Conservation (phyloP, 768 basidiomycete species). For the Boletus pseudo-olivaceus region DNA sequence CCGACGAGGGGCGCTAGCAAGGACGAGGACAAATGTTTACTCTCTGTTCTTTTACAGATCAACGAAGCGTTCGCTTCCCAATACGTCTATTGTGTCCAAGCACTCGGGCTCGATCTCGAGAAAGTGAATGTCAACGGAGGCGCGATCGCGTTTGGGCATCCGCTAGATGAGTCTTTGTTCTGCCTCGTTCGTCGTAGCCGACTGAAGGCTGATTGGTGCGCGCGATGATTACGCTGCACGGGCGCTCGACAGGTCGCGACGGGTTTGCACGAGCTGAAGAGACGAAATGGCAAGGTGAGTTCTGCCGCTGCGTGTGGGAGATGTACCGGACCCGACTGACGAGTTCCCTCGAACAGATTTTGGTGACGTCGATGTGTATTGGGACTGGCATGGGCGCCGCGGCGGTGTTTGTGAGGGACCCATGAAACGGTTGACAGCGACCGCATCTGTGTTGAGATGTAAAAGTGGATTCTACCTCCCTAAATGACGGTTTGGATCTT, state of each 20-base stretch:
- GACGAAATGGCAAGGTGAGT: conserved; percentile 63
- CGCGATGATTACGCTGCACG: conserved; percentile 57
- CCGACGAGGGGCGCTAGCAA: not conserved
- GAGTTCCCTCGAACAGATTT: conserved; percentile 43
- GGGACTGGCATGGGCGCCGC: conserved; percentile 87
- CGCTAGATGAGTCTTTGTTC: conserved; percentile 57
- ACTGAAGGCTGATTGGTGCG: conserved; percentile 6
- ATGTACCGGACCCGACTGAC: not conserved
- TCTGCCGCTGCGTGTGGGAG: not conserved
- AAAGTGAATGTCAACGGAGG: conserved; percentile 89
- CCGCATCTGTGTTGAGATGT: not conserved
- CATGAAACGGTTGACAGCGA: not conserved
- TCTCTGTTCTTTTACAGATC: conserved; percentile 46
- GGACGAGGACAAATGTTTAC: not conserved
- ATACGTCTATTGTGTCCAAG: conserved; percentile 67
- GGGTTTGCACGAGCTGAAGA: conserved; percentile 68
- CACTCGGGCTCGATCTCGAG: conserved; percentile 53
- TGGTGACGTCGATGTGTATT: conserved; percentile 87
- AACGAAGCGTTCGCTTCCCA: conserved; percentile 91
- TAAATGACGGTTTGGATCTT: too few species aligned
- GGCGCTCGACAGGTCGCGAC: conserved; percentile 87
- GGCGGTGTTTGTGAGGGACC: conserved; percentile 64
- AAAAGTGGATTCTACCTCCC: not conserved
- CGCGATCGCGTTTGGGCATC: conserved; percentile 83
- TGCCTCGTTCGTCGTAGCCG: not conserved